Evolutionary conservation across 2,329 filamentous ascomycete species (phyloP).

Genomic region (Penicillium sp.): DNA sequence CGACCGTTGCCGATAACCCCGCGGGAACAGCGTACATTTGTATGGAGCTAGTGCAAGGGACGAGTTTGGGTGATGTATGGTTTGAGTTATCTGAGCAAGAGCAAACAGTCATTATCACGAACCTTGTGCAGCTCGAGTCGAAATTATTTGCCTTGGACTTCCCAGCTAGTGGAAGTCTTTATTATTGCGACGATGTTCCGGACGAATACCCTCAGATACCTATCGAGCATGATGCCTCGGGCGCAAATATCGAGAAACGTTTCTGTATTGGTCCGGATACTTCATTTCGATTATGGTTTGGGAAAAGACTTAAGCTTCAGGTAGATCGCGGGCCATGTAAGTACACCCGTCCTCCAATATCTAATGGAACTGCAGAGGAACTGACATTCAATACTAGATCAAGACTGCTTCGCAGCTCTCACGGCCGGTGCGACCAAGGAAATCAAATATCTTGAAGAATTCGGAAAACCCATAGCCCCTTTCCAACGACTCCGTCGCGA

Average conservation of each 20-base stretch:
- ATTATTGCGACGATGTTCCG: constrained; percentile 26
- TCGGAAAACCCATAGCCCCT: constrained; percentile 19
- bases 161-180: constrained; percentile 34
- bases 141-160: constrained; percentile 26
- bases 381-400: constrained; percentile 21
- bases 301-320: constrained; percentile 21
- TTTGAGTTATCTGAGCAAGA: constrained; percentile 23
- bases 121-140: constrained; percentile 26
- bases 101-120: constrained; percentile 16
- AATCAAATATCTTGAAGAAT: constrained; percentile 22
- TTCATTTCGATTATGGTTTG: constrained; percentile 31
- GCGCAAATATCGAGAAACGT: not conserved
- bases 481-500: constrained; percentile 17
- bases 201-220: not conserved
- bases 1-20: constrained; percentile 36
- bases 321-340: constrained; percentile 32
- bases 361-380: no score
- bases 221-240: not conserved
- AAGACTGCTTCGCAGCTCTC: constrained; percentile 23
- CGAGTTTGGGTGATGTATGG: constrained; percentile 37
- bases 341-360: no score
- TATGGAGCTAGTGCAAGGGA: constrained; percentile 40
- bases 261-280: constrained; percentile 31
- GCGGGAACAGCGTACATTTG: constrained; percentile 47
- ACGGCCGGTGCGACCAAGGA: constrained; percentile 24